phyloP scores from a whole-genome alignment of 306 rosid species.

The Quercus berberidifolia region DNA sequence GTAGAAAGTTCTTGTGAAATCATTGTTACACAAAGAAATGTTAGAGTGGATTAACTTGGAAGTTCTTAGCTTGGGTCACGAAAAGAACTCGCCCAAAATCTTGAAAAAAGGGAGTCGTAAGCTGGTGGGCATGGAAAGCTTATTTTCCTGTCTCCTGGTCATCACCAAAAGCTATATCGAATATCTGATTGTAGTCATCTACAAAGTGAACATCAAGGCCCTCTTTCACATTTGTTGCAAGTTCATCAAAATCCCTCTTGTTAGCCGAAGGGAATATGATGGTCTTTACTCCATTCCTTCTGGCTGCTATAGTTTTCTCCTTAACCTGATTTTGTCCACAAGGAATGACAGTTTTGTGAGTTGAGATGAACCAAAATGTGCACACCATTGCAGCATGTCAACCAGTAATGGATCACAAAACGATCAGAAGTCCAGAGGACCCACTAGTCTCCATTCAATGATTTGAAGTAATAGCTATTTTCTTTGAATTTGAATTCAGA shows the following conservation, averaged over 20 bases:
- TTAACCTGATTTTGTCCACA: conserved; percentile 64
- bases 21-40: background rate
- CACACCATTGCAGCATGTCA: background rate
- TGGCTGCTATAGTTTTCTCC: conserved; percentile 97
- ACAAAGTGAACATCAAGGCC: conserved; percentile 96
- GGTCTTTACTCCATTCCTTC: conserved; percentile 81
- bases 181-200: conserved; percentile 74
- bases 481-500: background rate
- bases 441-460: background rate
- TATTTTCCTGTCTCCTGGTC: conserved; percentile 30
- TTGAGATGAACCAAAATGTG: conserved; percentile 6
- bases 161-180: conserved; percentile 59
- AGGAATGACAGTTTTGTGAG: conserved; percentile 16
- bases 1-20: background rate
- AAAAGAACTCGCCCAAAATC: background rate
- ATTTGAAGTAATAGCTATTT: background rate
- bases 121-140: conserved; percentile 13
- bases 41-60: background rate
- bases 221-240: conserved; percentile 57
- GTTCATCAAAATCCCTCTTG: conserved; percentile 56
- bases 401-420: background rate
- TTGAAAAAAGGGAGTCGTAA: conserved; percentile 16
- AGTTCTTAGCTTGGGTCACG: conserved; percentile 25
- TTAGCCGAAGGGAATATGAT: conserved; percentile 91
- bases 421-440: background rate